Evolutionary conservation across 2,329 filamentous ascomycete species (phyloP).

Genomic region (Curvularia sp.): DNA sequence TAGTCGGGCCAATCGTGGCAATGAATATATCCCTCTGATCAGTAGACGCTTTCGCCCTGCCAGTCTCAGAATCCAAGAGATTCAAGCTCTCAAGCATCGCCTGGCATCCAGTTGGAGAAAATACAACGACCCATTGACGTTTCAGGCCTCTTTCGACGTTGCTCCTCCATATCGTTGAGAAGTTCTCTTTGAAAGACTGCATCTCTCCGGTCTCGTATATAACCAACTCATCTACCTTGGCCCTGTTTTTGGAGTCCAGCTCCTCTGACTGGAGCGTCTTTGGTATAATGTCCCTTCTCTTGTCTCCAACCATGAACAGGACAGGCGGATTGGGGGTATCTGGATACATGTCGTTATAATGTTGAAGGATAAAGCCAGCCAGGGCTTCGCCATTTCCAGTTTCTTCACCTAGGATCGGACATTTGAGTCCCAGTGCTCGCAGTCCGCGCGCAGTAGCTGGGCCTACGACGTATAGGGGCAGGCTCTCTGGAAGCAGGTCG

Average conservation of each 20-base stretch:
- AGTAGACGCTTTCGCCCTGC: conserved; percentile 38
- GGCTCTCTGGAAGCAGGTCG: conserved; percentile 55
- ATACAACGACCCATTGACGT: conserved; percentile 76
- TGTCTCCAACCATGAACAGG: conserved; percentile 89
- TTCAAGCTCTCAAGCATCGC: conserved; percentile 64
- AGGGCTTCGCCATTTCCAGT: conserved; percentile 85
- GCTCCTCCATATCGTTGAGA: conserved; percentile 60
- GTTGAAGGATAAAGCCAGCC: conserved; percentile 76
- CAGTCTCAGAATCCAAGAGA: conserved; percentile 53
- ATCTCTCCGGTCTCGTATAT: conserved; percentile 89
- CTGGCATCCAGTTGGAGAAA: conserved; percentile 68
- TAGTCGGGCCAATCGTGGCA: conserved; percentile 93
- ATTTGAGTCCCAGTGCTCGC: conserved; percentile 56
- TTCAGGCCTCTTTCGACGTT: conserved; percentile 49
- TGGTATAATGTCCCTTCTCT: conserved; percentile 88
- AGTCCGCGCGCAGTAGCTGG: conserved; percentile 82
- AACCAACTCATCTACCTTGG: conserved; percentile 77
- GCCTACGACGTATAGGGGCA: conserved; percentile 78
- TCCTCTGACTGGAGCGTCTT: conserved; percentile 70
- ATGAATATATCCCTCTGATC: conserved; percentile 63
- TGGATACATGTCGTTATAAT: conserved; percentile 65
- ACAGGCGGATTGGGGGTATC: conserved; percentile 64
- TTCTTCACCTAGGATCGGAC: conserved; percentile 76
- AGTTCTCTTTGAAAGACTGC: conserved; percentile 75
- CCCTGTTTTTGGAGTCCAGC: conserved; percentile 60